Evolutionary conservation across 495 filamentous ascomycete genomes (phyloP), one percentile per base, ranked within the genome.

Genomic region (Xylaria longipes): DNA sequence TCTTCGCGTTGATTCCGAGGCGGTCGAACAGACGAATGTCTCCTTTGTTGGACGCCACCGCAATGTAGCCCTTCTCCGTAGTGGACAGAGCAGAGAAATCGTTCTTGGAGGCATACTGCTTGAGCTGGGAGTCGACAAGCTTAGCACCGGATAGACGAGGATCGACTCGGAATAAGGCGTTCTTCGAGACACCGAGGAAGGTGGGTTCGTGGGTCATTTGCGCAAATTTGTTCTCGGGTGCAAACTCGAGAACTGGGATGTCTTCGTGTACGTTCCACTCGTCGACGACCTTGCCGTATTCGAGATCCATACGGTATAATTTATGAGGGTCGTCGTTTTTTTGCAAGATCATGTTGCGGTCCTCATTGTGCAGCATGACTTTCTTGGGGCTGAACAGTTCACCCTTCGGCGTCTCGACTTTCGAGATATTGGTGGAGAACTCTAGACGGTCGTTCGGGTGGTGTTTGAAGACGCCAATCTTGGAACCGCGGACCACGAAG

Each of bases 181-280:
- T 98, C 74, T 88, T 86, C 25, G 94, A 97, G 20, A 97, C 86
- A 80, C 96, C 96, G 5, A 99, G 87, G 85, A 99, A 98, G 0
- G 96, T 94, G 73, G 97, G 93, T 75, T 97, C 94, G 68, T 90
- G 89, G 1, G 94, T 97, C 94, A 97, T 97, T 86, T 99, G 97
- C 5, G 96, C 89, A 76, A 97, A 99, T 89, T 99, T 99, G 90
- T 89, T 97, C 77, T 97, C 95, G 4, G 97, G 96, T 5, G 91
- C 93, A 81, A 98, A 97, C 7, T 90, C 94, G 25, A 91, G 89
- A 64, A 99, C 94, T 0, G 92, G 89, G 69, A 99, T 98, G 82
- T 99, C 94, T 68, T 99, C 95, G 76, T 99, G 95, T n/a, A 99
- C 88, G 74, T 97, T 98, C 96, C 96, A 99, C 81, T 99, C 97